These are phyloP conservation scores for Suillus cothurnatus DNA, from an alignment of 768 basidiomycete genomes.

Conservation along the genomic window DNA sequence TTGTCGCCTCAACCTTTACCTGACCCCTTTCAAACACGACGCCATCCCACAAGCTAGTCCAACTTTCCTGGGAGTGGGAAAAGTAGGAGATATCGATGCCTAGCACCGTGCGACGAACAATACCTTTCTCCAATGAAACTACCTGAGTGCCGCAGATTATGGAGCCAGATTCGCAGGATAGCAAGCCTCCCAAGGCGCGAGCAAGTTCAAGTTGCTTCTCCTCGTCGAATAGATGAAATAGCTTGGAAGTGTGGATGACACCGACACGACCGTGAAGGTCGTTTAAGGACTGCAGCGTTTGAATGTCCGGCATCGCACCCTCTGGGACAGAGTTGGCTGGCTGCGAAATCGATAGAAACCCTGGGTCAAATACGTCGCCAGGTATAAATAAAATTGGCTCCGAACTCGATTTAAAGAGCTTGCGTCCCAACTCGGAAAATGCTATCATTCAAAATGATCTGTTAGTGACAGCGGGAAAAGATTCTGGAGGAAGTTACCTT, in stretches of 20 bases:
- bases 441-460: slow-evolving; percentile 28
- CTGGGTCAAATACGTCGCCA: slow-evolving; percentile 53
- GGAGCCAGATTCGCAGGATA: slow-evolving; percentile 23
- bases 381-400: slow-evolving; percentile 53
- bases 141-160: slow-evolving; percentile 23
- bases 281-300: slow-evolving; percentile 40
- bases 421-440: slow-evolving; percentile 60
- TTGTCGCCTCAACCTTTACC: slow-evolving; percentile 2
- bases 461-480: background rate
- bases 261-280: slow-evolving; percentile 47
- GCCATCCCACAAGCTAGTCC: slow-evolving; percentile 18
- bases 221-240: slow-evolving; percentile 39
- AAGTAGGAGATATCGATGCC: slow-evolving; percentile 17
- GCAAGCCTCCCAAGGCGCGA: slow-evolving; percentile 18
- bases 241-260: slow-evolving; percentile 46
- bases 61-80: slow-evolving; percentile 17
- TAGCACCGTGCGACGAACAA: slow-evolving; percentile 1
- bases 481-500: slow-evolving; percentile 23
- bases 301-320: slow-evolving; percentile 27
- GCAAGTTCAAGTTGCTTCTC: slow-evolving; percentile 19
- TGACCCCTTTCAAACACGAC: slow-evolving; percentile 9
- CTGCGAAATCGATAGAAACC: slow-evolving; percentile 36
- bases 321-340: slow-evolving; percentile 22
- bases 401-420: slow-evolving; percentile 53
- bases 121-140: slow-evolving; percentile 11